These are phyloP conservation scores for Penicillium sp. DNA, from an alignment of 2,329 filamentous ascomycete genomes.

Conservation along the genomic window DNA sequence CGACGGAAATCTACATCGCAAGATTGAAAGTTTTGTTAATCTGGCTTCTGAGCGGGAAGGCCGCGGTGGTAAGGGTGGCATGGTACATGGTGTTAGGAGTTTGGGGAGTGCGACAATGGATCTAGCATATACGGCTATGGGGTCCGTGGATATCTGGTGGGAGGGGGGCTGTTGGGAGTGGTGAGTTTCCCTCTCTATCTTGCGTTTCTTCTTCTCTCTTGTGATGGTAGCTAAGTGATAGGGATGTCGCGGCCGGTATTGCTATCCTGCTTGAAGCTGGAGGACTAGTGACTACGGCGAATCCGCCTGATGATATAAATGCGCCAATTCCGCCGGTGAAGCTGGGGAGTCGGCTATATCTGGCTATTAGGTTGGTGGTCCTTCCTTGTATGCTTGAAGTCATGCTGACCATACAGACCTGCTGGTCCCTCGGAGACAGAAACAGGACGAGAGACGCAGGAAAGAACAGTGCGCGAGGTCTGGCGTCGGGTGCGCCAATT, in stretches of 20 bases:
- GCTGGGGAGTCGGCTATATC: slow-evolving; percentile 71
- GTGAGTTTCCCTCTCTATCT: slow-evolving; percentile 45
- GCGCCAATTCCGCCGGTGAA: slow-evolving; percentile 63
- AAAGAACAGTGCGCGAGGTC: slow-evolving; percentile 72
- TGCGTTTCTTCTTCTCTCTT: background rate
- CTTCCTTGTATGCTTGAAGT: slow-evolving; percentile 12
- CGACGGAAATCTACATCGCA: slow-evolving; percentile 71
- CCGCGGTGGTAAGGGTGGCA: slow-evolving; percentile 70
- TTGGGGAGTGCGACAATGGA: slow-evolving; percentile 76
- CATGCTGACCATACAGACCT: slow-evolving; percentile 52
- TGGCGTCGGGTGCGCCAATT: slow-evolving; percentile 71
- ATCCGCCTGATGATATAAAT: slow-evolving; percentile 65
- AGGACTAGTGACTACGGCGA: slow-evolving; percentile 74
- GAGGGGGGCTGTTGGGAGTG: slow-evolving; percentile 83
- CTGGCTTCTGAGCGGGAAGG: slow-evolving; percentile 72
- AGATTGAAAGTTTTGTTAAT: slow-evolving; percentile 75
- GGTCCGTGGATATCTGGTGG: slow-evolving; percentile 81
- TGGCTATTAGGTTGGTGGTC: slow-evolving; percentile 65
- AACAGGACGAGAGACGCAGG: slow-evolving; percentile 69
- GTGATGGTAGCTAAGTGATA: slow-evolving; percentile 5
- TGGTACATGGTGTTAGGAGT: slow-evolving; percentile 78
- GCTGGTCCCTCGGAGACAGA: slow-evolving; percentile 66
- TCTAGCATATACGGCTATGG: slow-evolving; percentile 76
- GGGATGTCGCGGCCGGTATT: slow-evolving; percentile 77
- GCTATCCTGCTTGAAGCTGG: slow-evolving; percentile 75